Evolutionary conservation across 2,329 filamentous ascomycete species (phyloP).

Genomic region (Colletotrichum sp.): DNA sequence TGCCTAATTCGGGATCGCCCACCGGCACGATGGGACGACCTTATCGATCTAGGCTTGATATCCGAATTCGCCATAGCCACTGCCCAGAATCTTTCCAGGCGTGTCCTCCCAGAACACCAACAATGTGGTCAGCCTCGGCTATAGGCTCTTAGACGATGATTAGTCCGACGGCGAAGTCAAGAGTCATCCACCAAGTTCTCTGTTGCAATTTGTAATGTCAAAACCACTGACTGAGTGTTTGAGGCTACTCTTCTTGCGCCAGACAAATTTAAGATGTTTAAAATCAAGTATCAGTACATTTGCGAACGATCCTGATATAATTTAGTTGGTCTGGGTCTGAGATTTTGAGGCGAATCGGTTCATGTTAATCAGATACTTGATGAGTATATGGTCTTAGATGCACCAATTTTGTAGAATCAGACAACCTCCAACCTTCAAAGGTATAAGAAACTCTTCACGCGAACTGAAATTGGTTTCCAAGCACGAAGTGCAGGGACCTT

Average conservation of each 20-base stretch:
- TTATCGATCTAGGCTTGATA: slow-evolving; percentile 1
- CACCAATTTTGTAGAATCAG: too few species aligned
- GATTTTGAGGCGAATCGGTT: too few species aligned
- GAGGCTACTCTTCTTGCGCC: neutral
- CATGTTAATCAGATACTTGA: too few species aligned
- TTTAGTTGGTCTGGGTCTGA: neutral
- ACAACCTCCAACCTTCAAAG: too few species aligned
- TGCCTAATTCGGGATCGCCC: slow-evolving; percentile 11
- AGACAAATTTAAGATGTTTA: neutral
- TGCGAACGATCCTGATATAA: neutral
- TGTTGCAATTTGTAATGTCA: neutral
- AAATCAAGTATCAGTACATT: neutral
- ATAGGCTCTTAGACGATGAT: neutral
- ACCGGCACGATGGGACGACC: slow-evolving; percentile 1
- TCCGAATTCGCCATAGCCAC: neutral
- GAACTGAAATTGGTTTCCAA: too few species aligned
- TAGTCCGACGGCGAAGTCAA: neutral
- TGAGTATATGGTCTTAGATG: too few species aligned
- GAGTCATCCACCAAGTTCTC: neutral
- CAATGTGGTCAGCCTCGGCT: neutral
- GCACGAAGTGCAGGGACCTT: too few species aligned
- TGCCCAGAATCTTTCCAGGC: neutral
- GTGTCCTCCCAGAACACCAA: neutral
- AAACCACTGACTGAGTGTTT: neutral
- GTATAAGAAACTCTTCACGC: accelerated